Conservation (phyloP, 306 rosid genomes). For the Lathyrus aphaca region DNA sequence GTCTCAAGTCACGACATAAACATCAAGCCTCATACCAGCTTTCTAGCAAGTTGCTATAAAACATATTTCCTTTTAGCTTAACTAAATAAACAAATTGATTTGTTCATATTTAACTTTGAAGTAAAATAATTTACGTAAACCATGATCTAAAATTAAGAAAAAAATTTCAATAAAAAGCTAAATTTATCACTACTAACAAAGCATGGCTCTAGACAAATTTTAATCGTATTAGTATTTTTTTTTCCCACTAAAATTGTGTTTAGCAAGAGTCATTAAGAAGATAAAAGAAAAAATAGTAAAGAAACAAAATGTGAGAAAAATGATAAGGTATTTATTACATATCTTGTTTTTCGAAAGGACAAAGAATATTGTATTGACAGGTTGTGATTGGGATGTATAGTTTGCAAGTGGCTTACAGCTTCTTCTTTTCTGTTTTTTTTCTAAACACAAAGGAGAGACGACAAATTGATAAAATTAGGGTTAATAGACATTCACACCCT, state of each 20-base stretch:
- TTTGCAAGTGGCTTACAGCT: constrained; percentile 33
- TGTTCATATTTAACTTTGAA: not conserved
- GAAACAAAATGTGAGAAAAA: constrained; percentile 8
- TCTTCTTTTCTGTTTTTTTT: too few species aligned
- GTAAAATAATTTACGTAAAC: not conserved
- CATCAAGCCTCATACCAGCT: too few species aligned
- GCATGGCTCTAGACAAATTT: not conserved
- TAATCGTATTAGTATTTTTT: too few species aligned
- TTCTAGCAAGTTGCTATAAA: too few species aligned
- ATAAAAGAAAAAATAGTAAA: not conserved
- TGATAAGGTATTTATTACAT: not conserved
- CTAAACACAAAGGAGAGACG: too few species aligned
- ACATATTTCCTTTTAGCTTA: too few species aligned
- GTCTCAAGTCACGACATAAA: too few species aligned
- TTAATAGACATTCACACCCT: too few species aligned
- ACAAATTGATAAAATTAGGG: too few species aligned
- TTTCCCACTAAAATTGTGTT: not conserved
- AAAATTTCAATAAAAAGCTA: not conserved
- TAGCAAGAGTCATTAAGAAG: not conserved
- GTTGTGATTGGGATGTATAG: constrained; percentile 16
- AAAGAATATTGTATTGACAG: constrained; percentile 8
- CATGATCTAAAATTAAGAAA: not conserved
- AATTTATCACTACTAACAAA: not conserved
- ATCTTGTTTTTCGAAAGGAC: too few species aligned
- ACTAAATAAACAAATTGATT: not conserved